These are phyloP conservation scores for Penstemon newberryi DNA, from an alignment of 257 asterid species.

Conservation along the genomic window DNA sequence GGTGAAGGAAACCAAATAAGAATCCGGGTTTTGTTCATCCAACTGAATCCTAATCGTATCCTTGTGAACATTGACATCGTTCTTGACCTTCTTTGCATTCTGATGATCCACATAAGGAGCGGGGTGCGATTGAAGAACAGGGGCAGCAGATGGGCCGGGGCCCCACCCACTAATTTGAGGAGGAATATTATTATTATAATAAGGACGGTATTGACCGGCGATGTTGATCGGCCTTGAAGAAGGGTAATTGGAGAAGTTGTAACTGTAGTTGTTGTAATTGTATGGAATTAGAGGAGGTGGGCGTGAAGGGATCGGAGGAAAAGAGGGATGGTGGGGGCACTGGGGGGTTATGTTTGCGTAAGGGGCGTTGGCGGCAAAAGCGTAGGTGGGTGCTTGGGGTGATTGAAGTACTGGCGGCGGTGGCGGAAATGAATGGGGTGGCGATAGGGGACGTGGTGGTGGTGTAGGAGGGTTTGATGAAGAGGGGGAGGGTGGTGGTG, in stretches of 20 bases:
- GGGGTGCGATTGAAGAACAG: constrained; percentile 38
- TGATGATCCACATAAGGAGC: constrained; percentile 86
- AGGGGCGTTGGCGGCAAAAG: constrained; percentile 55
- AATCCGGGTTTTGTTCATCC: constrained; percentile 56
- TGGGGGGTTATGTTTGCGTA: constrained; percentile 35
- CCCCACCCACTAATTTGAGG: constrained; percentile 59
- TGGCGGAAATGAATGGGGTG: constrained; percentile 20
- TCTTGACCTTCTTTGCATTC: constrained; percentile 76
- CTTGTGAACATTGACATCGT: constrained; percentile 82
- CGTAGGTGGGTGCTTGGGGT: constrained; percentile 41
- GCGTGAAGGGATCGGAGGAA: constrained; percentile 34
- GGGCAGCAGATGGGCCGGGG: constrained; percentile 34
- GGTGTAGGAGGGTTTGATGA: constrained; percentile 32
- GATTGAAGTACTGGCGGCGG: constrained; percentile 20
- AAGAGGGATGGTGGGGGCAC: constrained; percentile 29
- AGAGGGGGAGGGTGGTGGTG: constrained; percentile 23
- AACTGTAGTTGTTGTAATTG: constrained; percentile 30
- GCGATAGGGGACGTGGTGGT: constrained; percentile 26
- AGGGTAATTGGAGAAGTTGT: constrained; percentile 39
- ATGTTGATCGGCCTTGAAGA: constrained; percentile 34
- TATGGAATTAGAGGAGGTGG: constrained; percentile 35
- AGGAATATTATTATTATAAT: constrained; percentile 16
- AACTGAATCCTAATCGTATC: constrained; percentile 66
- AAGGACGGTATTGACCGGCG: constrained; percentile 44
- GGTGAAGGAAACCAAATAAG: constrained; percentile 69